A percentile compares a stretch with the other conserved stretches of the same genome.
phyloP scores from a whole-genome alignment of 2,329 filamentous ascomycete genomes.

The Monilinia laxa region DNA sequence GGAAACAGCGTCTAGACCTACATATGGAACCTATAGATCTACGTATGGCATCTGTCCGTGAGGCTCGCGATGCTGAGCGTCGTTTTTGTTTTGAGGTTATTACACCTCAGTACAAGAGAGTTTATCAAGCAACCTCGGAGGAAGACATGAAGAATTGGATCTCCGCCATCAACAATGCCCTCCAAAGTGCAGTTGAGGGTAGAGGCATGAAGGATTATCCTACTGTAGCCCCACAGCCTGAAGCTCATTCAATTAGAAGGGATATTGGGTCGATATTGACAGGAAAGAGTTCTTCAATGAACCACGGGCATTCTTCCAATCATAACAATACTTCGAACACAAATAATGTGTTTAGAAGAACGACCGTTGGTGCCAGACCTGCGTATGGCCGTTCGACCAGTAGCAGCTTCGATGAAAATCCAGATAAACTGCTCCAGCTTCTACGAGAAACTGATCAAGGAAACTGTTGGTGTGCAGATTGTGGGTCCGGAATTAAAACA shows the following conservation, averaged over 20 bases:
- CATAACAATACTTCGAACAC: conserved; percentile 40
- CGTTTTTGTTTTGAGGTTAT: conserved; percentile 99
- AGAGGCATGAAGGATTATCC: conserved; percentile 59
- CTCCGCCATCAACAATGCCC: conserved; percentile 89
- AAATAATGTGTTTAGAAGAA: conserved; percentile 73
- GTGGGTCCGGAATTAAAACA: conserved; percentile 85
- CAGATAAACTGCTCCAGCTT: conserved; percentile 81
- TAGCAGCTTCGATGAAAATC: conserved; percentile 75
- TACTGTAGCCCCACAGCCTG: conserved; percentile 43
- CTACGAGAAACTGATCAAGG: conserved; percentile 88
- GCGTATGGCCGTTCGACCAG: conserved; percentile 66
- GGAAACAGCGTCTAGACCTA: conserved; percentile 94
- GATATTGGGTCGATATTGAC: conserved; percentile 93
- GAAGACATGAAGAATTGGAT: conserved; percentile 99
- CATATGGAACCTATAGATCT: conserved; percentile 98
- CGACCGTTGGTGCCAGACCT: conserved; percentile 87
- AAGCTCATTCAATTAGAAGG: conserved; percentile 60
- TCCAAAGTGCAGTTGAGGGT: conserved; percentile 93
- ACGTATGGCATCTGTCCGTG: conserved; percentile 92
- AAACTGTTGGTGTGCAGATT: conserved; percentile 93
- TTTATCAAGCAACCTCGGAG: conserved; percentile 96
- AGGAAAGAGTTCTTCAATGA: conserved; percentile 78
- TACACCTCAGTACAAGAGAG: conserved; percentile 90
- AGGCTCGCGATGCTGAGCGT: conserved; percentile 90
- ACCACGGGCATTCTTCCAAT: conserved; percentile 47